A percentile compares a stretch with the other conserved stretches of the same genome.
Evolutionary conservation across 495 filamentous ascomycete genomes (phyloP).

Genomic region (Neurospora sp.): DNA sequence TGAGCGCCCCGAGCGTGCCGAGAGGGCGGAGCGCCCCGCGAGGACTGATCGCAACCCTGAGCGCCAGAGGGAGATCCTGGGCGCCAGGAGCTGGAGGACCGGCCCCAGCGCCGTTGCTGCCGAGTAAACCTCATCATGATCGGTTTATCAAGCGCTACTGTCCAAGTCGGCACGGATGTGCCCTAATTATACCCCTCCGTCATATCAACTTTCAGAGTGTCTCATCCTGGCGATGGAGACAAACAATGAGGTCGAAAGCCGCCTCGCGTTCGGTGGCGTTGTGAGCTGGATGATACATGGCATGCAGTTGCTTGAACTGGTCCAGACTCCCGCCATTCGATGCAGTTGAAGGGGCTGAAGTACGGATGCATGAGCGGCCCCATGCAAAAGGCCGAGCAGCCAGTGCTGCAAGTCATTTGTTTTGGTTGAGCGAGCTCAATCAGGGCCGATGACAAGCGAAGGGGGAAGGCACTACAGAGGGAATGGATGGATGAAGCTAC

Average conservation of each 20-base stretch:
- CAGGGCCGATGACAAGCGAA: background rate
- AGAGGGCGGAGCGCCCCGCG: slow-evolving; percentile 5
- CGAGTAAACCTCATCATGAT: background rate
- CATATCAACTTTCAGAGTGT: background rate
- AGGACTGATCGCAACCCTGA: slow-evolving; percentile 1
- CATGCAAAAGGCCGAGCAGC: background rate
- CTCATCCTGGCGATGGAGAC: background rate
- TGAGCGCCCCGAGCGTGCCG: background rate
- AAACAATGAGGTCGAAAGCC: background rate
- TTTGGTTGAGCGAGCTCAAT: background rate
- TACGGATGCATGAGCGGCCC: background rate
- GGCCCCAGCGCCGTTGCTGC: slow-evolving; percentile 1
- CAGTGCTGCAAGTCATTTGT: background rate
- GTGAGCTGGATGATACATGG: background rate
- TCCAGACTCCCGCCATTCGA: background rate
- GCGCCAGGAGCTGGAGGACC: slow-evolving; percentile 11
- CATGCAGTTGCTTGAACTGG: background rate
- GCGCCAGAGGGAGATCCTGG: slow-evolving; percentile 9
- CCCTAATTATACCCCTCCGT: background rate
- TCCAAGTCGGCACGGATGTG: background rate
- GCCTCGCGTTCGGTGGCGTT: background rate
- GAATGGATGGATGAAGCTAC: background rate
- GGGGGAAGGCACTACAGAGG: background rate
- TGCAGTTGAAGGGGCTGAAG: background rate
- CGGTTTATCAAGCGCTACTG: background rate